Evolutionary conservation across 2,329 filamentous ascomycete genomes (phyloP), one percentile per base, ranked within the genome.

Genomic region (Eurotiales sp.): DNA sequence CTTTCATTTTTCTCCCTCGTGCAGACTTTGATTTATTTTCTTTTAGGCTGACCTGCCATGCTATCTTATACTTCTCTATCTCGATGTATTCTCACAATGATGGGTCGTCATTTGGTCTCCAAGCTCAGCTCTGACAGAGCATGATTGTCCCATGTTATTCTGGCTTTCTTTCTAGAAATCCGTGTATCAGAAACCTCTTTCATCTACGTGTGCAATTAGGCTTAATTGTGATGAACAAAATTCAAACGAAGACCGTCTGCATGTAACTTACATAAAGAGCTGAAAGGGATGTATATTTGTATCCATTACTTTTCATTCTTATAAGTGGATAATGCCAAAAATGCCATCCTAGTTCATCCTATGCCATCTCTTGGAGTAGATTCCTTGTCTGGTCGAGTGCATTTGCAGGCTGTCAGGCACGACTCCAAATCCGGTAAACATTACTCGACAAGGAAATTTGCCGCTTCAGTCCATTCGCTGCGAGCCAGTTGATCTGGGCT

Each of bases 71-170:
- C 34, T 49, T 53, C 42, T 22, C 21, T 34, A 21, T 48, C 39
- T 52, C 34, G 44, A 41, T 52, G 43, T 52, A 47, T 44, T 52
- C 41, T 47, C 50, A 51, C 27, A 47, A 36, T 29, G 37, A 52
- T 23, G 44, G 39, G 39, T 36, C 29, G 37, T 23, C 41, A 46
- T 39, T 44, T 44, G 37, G 37, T 30, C 27, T 39, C 23, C 25
- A 22, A 14, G 17, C 8, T 40, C 23, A 52, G 21, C 39, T 48
- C 11, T 36, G 14, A 27, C 15, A 15, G n/a, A 25, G 41, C 40
- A 21, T 46, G 41, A 40, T 32, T 51, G 36, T 34, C 29, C 22
- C 25, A 3, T 12, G 21, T 3, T 42, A 23, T 44, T 44, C 41
- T 30, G 14, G 39, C 42, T 50, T 34, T 32, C 39, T 36, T 21